Evolutionary conservation across 495 filamentous ascomycete species (phyloP).

Genomic region (Penicillium longicatenatum): DNA sequence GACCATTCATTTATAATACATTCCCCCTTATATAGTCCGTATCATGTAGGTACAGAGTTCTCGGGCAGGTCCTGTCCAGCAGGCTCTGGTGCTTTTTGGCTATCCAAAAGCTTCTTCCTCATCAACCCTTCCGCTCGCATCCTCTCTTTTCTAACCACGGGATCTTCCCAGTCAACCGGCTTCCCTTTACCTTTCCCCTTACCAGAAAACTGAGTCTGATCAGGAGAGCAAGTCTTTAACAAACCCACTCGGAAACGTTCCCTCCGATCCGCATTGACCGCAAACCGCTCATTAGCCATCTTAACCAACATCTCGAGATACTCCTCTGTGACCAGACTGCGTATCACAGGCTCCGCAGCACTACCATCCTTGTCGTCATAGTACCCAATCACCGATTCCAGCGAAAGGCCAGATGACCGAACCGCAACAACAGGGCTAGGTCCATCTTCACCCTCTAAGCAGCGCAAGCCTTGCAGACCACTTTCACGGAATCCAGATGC

Average conservation of each 20-base stretch:
- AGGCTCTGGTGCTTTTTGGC: conserved; percentile 16
- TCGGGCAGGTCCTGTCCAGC: conserved; percentile 4
- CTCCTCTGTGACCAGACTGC: conserved; percentile 48
- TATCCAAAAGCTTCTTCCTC: conserved; percentile 38
- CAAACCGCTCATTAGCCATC: conserved; percentile 77
- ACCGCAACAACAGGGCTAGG: conserved; percentile 77
- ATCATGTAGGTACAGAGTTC: too few species aligned
- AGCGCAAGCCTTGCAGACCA: conserved; percentile 57
- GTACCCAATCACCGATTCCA: conserved; percentile 77
- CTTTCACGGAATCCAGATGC: conserved; percentile 87
- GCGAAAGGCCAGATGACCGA: conserved; percentile 72
- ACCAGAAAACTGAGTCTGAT: neutral
- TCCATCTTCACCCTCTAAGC: conserved; percentile 36
- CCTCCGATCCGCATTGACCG: conserved; percentile 70
- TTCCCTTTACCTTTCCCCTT: conserved; percentile 28
- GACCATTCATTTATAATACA: neutral
- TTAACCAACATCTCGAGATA: conserved; percentile 65
- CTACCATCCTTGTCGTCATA: conserved; percentile 36
- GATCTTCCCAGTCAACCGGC: conserved; percentile 50
- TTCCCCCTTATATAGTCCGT: neutral
- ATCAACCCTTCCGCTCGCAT: conserved; percentile 63
- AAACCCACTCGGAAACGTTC: conserved; percentile 53
- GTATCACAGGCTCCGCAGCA: conserved; percentile 29
- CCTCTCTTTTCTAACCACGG: conserved; percentile 55
- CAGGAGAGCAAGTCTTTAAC: conserved; percentile 23